phyloP scores from a whole-genome alignment of 176 grass and related monocot species.

The Bromus sterilis region DNA sequence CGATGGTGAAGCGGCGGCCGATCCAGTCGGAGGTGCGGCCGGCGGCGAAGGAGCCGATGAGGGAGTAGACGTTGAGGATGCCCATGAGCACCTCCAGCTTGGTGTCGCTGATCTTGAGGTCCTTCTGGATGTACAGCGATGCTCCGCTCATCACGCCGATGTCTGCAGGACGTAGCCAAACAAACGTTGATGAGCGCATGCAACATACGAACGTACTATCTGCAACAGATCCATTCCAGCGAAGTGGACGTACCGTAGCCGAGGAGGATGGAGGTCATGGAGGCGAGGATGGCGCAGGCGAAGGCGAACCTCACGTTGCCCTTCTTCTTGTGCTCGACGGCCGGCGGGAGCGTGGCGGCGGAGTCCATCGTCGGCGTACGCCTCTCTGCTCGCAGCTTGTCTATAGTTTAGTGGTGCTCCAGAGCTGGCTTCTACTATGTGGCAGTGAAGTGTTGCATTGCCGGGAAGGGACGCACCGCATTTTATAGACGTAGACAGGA shows the following conservation, averaged over 20 bases:
- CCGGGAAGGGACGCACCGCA: too few relatives aligned
- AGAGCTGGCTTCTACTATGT: slow-evolving; percentile 1
- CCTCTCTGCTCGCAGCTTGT: background rate
- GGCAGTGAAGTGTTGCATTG: background rate
- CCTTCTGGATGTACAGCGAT: slow-evolving; percentile 46
- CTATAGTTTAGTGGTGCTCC: background rate
- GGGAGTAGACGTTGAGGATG: slow-evolving; percentile 76
- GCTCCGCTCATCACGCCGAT: slow-evolving; percentile 91
- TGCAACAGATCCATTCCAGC: background rate
- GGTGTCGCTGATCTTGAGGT: slow-evolving; percentile 36
- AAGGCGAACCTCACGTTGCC: slow-evolving; percentile 54
- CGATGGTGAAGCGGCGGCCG: slow-evolving; percentile 68
- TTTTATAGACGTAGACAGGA: too few relatives aligned
- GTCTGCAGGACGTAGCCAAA: slow-evolving; percentile 33
- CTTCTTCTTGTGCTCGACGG: slow-evolving; percentile 27
- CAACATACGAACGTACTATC: background rate
- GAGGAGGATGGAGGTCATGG: slow-evolving; percentile 86
- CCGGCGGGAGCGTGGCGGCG: slow-evolving; percentile 20
- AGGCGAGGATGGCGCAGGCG: slow-evolving; percentile 68
- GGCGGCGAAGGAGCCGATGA: slow-evolving; percentile 67
- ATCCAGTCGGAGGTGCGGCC: slow-evolving; percentile 82
- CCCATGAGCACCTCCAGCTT: slow-evolving; percentile 63
- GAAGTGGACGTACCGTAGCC: background rate
- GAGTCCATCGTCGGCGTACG: slow-evolving; percentile 24
- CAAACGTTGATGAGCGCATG: background rate